These are phyloP conservation scores for Elsinoe ampelina DNA, from an alignment of 2,329 filamentous ascomycete genomes.

Conservation along the genomic window DNA sequence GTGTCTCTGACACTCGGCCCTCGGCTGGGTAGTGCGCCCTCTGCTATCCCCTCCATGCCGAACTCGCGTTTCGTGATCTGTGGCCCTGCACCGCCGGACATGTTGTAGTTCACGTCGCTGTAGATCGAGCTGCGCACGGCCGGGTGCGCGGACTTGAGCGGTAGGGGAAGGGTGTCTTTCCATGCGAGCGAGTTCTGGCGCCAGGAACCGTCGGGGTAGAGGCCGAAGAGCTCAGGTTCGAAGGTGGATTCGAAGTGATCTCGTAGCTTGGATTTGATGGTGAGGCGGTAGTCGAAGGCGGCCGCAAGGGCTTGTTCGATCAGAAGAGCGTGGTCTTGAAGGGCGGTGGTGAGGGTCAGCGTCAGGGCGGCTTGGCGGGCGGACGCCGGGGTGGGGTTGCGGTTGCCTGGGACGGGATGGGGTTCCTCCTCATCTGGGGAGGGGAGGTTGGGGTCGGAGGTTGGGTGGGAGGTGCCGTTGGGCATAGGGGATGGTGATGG, in stretches of 20 bases:
- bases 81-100: conserved; percentile 16
- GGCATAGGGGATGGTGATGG: conserved; percentile 31
- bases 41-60: neutral
- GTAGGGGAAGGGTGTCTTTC: conserved; percentile 7
- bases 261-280: conserved; percentile 29
- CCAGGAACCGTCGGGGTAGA: conserved; percentile 28
- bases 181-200: conserved; percentile 23
- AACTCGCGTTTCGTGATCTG: neutral
- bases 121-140: conserved; percentile 21
- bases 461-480: conserved; percentile 24
- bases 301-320: conserved; percentile 68
- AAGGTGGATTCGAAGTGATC: conserved; percentile 38
- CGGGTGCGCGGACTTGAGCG: conserved; percentile 9
- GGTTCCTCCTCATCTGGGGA: conserved; percentile 33
- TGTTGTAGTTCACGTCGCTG: conserved; percentile 19
- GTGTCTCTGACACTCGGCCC: neutral
- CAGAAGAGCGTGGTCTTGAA: conserved; percentile 81
- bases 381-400: neutral
- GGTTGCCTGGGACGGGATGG: conserved; percentile 28
- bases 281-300: conserved; percentile 57
- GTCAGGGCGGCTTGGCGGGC: conserved; percentile 51
- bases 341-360: conserved; percentile 64
- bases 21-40: neutral
- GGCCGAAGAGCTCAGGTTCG: conserved; percentile 32
- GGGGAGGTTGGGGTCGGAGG: conserved; percentile 18